Base-by-base conservation (phyloP, 768 basidiomycete species). In the Gymnopilus dilepis region DNA sequence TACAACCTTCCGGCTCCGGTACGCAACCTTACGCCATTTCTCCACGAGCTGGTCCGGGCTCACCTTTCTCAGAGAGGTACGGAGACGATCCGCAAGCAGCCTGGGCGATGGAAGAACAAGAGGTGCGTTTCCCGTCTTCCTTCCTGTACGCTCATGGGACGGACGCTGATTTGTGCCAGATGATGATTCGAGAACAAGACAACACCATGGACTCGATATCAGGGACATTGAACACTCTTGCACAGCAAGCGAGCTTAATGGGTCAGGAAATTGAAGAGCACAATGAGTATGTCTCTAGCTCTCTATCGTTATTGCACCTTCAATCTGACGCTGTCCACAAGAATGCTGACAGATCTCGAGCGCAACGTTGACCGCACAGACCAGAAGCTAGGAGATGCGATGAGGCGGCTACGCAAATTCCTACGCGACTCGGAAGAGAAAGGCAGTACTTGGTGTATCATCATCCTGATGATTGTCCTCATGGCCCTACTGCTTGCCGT, bases 181-280 rank as follows among this genome's bases (percentile, higher is more conserved):
- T 96, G 72, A 87, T 98, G 76, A 86, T 98, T 24, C 84, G 83
- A 50, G 85, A 92, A 69, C 97, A 99, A 79, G 97, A 99, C 70
- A 82, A 86, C 28, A 91, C 95, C 0, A 90, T 99, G 68, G 88
- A 90, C 58, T 85, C 90, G 0, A 96, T 99, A 70, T 85, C 90
- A 0, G 94, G 95, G 0, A 95, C 96, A 1, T 74, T 99, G 56
- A 86, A 72, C 59, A 95, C 91, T 0, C 78, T 99, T 6, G 89
- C 90, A 0, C 89, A 92, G 64, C 97, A 99, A 76, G 97, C 97
- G 0, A 91, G 90, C 11, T 78, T 98, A 31, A 99, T 99, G 87
- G 97, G 97, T 0, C 87, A 86, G 59, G 97, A 99, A 72, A 92
- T 99, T 52, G 79, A 73, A 8, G 94, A 96, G 71, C 97, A 99